Base-by-base conservation (phyloP, 2,329 filamentous ascomycete genomes). In the Alternaria novae-zelandiae region DNA sequence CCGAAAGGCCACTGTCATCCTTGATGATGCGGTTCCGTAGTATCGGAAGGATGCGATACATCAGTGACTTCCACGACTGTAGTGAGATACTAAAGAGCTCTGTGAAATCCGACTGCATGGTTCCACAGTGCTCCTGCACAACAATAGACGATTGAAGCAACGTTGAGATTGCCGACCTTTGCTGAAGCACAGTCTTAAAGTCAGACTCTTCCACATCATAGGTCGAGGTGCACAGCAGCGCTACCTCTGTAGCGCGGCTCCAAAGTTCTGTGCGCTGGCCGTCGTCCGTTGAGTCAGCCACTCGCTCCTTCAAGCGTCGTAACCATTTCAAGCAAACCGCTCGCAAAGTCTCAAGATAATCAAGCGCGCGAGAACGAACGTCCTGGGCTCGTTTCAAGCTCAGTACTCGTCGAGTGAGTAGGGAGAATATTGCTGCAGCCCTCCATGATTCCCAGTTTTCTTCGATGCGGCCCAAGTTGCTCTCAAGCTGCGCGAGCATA, bases 361-460 rank as follows among this genome's bases (percentile, higher is more conserved):
- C 23, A 0, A 84, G 58, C 32, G 79, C 79, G 0, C 54, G 46
- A 0, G 63, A 15, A 3, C 66, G 69, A 11, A 83, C 66, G 0
- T 28, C 55, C 1, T 46, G 13, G 0, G 67, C 69, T 3, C 50
- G 13, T 0, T 80, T 75, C 2, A 87, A 59, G 0, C 83, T 83
- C 4, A 86, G 67, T 0, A 87, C 30, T 11, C 85, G 78, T n/a
- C 78, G 70, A 3, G 80, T 68, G 3, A 89, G 66, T 3, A 74
- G 68, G 1, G 83, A 73, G 11, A 86, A 81, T 0, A 70, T 74
- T 5, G 79, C 73, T 4, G 86, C 67, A 0, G 82, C 80, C 30
- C 78, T 65, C 13, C 78, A 80, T 2, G 82, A 83, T 36, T 81
- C 77, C 76, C 76, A 78, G 10, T 78, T 79, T 28, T 71, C 66